Conservation (phyloP, 2,329 filamentous ascomycete species). For the Aspergillus awamori region DNA sequence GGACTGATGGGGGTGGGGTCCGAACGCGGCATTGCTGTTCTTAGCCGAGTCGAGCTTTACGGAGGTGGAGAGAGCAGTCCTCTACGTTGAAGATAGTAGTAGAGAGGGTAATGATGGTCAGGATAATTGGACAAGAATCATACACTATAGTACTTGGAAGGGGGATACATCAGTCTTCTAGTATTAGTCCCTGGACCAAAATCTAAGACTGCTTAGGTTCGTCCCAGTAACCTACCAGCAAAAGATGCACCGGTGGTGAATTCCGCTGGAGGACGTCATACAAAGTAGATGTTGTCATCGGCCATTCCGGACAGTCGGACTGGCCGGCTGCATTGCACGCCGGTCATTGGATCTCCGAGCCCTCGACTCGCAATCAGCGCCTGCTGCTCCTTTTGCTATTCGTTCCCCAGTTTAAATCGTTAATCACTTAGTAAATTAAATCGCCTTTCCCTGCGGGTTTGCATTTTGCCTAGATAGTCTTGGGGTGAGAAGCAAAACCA, state of each 20-base stretch:
- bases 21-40: not conserved
- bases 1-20: not conserved
- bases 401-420: not conserved
- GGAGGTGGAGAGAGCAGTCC: not conserved
- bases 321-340: not conserved
- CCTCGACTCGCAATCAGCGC: not conserved
- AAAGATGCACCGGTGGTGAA: not conserved
- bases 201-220: not conserved
- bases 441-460: not conserved
- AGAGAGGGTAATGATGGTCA: too few species aligned
- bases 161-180: too few species aligned
- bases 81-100: too few species aligned
- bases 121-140: too few species aligned
- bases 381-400: not conserved
- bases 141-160: too few species aligned
- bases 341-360: constrained; percentile 6
- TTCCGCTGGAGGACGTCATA: not conserved
- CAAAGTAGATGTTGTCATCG: not conserved
- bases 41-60: constrained; percentile 1
- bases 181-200: too few species aligned
- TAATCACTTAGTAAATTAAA: not conserved
- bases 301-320: constrained; percentile 1
- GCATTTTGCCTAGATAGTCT: too few species aligned
- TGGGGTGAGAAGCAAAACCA: not conserved
- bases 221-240: not conserved